phyloP scores from a whole-genome alignment of 306 rosid species.

The Quercus ilex region DNA sequence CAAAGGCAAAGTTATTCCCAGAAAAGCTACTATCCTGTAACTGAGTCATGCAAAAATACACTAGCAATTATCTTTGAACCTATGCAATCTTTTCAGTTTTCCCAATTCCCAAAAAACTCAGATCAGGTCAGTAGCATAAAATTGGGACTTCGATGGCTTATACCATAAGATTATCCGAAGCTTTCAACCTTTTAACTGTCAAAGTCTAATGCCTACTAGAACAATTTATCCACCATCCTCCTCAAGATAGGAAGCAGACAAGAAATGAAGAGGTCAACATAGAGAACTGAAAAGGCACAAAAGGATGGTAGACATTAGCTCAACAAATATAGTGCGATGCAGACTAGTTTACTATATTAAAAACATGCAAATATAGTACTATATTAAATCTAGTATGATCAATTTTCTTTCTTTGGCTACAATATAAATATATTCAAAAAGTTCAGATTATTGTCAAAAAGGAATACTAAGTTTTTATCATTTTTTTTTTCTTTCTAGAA shows the following conservation, averaged over 20 bases:
- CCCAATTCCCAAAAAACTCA: background rate
- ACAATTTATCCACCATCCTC: too few relatives aligned
- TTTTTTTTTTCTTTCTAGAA: background rate
- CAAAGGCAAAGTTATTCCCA: background rate
- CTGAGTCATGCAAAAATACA: background rate
- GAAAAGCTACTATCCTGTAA: too few relatives aligned
- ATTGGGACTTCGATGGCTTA: too few relatives aligned
- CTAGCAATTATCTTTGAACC: conserved; percentile 13
- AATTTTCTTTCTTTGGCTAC: background rate
- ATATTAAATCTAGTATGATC: background rate
- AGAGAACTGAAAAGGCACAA: too few relatives aligned
- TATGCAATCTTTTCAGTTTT: conserved; percentile 13
- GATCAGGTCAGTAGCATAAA: background rate
- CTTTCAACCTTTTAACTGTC: background rate
- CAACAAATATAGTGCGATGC: too few relatives aligned
- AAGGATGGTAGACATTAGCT: too few relatives aligned
- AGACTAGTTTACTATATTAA: background rate
- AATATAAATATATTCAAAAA: background rate
- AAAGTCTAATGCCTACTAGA: background rate
- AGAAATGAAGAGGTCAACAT: too few relatives aligned
- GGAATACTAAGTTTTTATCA: background rate
- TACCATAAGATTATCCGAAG: background rate
- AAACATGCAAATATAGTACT: background rate
- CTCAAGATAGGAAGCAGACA: too few relatives aligned
- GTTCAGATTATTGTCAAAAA: background rate